Percentiles rank a stretch among this genome's conserved stretches.
Conservation (phyloP, 75 land plant species). For the Gnetum montanum region DNA sequence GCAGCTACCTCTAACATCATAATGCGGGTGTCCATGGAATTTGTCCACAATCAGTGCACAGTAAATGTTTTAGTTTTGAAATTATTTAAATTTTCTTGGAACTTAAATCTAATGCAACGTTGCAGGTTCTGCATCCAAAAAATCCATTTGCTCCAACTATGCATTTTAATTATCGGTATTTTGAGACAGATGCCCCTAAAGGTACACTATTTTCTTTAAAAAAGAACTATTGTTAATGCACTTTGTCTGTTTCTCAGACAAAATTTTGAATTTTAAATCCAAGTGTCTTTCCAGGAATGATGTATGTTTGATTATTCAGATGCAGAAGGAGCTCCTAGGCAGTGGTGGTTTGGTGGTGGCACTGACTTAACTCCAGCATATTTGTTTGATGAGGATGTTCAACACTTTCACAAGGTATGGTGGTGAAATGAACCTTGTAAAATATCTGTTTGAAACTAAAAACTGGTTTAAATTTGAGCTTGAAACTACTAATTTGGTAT, state of each 20-base stretch:
- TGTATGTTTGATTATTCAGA: conserved; percentile 37
- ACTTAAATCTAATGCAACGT: no score
- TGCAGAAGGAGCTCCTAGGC: conserved; percentile 85
- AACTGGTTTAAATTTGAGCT: neutral
- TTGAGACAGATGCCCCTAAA: conserved; percentile 97
- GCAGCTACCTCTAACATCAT: no score
- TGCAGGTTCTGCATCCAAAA: conserved; percentile 95
- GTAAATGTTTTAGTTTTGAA: no score
- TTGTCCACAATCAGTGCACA: no score
- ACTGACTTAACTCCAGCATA: conserved; percentile 97
- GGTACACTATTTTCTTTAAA: conserved; percentile 30
- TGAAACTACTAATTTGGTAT: neutral
- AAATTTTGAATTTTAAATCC: no score
- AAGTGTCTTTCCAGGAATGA: no score
- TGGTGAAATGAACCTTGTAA: neutral
- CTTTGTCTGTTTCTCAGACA: no score
- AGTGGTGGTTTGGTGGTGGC: conserved; percentile 99
- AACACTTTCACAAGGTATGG: conserved; percentile 79
- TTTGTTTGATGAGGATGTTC: conserved; percentile 92
- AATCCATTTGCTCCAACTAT: conserved; percentile 96
- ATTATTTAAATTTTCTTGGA: no score
- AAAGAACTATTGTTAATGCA: no score
- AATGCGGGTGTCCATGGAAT: no score
- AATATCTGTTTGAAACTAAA: neutral
- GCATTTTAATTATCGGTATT: conserved; percentile 97